phyloP scores from a whole-genome alignment of 2,329 filamentous ascomycete species.

The Botrytis deweyae region DNA sequence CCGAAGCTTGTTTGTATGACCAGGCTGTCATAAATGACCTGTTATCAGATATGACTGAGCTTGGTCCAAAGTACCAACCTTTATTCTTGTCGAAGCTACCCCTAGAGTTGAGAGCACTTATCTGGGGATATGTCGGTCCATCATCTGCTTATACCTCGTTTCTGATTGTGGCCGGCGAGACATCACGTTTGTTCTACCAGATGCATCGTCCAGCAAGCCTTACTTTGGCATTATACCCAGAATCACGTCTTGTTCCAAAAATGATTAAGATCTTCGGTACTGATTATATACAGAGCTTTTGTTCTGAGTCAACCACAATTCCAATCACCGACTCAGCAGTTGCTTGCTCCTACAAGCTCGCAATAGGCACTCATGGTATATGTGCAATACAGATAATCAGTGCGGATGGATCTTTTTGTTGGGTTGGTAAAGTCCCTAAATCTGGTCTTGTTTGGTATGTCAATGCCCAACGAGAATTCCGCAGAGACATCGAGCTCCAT shows the following conservation, averaged over 20 bases:
- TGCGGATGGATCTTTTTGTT: neutral
- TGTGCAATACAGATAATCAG: neutral
- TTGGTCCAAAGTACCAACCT: neutral
- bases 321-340: neutral
- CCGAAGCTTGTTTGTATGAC: neutral
- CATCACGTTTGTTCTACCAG: neutral
- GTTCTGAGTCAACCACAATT: neutral
- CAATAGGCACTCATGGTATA: neutral
- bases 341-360: neutral
- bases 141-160: neutral
- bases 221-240: neutral
- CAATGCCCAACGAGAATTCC: no score
- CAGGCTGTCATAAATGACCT: neutral
- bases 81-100: neutral
- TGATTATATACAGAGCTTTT: neutral
- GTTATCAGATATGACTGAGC: neutral
- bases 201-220: neutral
- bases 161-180: neutral
- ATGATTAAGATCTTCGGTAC: neutral
- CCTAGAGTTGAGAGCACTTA: neutral
- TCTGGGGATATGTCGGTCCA: neutral
- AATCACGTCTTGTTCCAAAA: neutral
- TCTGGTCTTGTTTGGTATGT: neutral
- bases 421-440: neutral
- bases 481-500: neutral